Evolutionary conservation across 1,284 basidiomycete species (phyloP), one percentile per base, ranked within the genome.

Genomic region (Athelia sp.): DNA sequence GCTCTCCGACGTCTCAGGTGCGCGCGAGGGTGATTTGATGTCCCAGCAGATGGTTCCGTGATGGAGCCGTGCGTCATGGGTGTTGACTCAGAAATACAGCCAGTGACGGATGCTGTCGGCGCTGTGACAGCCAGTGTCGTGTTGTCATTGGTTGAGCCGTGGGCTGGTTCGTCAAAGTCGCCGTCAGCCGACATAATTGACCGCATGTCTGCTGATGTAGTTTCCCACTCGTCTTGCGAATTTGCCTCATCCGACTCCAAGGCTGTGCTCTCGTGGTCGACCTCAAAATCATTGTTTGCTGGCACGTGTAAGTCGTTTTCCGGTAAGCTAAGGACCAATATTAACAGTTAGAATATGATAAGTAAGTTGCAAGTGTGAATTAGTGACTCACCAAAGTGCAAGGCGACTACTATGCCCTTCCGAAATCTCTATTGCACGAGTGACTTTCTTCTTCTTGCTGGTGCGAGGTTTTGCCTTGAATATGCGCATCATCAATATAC

Each of bases 401-500:
- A 40, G 36, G 19, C 36, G 36, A 40, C 36, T 40, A 40, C 36
- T 40, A 40, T 40, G 36, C n/a, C 36, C 36, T 40, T 40, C 36
- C 6, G 36, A 40, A n/a, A 40, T 40, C 36, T 40, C n/a, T n/a
- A 40, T 17, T 40, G 36, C 8, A 17, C 15, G 36, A n/a, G 15
- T n/a, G 9, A 9, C 8, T 21, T 40, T 40, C 36, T 40, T 40
- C 19, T 40, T 40, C 36, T 40, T 40, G 36, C 36, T 40, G 15
- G 15, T n/a, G 15, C 36, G 36, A n/a, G 36, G 19, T 40, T 40
- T 40, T 8, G 36, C 15, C 9, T 17, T n/a, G 15, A 17, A 40
- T 17, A 40, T 40, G n/a, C 36, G n/a, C 36, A 17, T 40, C 36
- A 40, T 40, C 19, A 40, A 21, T 6, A n/a, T 21, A 21, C n/a